A percentile compares a stretch with the other conserved stretches of the same genome.
phyloP scores from a whole-genome alignment of 2,329 filamentous ascomycete genomes.

The Penicillium frequentans region DNA sequence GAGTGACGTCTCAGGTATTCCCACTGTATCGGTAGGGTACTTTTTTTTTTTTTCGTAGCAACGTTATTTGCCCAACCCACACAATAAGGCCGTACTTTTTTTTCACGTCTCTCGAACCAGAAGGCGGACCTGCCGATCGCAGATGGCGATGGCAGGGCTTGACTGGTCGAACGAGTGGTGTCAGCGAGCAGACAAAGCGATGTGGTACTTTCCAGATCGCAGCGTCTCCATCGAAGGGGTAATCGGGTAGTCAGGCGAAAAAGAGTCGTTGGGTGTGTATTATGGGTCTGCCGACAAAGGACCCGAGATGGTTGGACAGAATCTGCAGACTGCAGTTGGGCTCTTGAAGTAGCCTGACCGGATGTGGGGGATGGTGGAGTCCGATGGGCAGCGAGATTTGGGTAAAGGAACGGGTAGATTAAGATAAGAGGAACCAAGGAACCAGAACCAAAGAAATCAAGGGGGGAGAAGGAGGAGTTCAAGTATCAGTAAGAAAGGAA shows the following conservation, averaged over 20 bases:
- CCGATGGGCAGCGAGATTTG: slow-evolving; percentile 15
- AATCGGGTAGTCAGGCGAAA: slow-evolving; percentile 20
- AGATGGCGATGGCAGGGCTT: slow-evolving; percentile 25
- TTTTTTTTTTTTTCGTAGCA: background rate
- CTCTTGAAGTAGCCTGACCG: slow-evolving; percentile 21
- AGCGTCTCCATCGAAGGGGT: slow-evolving; percentile 37
- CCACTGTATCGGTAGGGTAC: background rate
- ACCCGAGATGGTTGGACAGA: slow-evolving; percentile 13
- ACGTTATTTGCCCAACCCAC: slow-evolving; percentile 1
- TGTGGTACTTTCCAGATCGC: slow-evolving; percentile 29
- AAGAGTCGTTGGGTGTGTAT: slow-evolving; percentile 13
- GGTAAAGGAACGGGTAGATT: background rate
- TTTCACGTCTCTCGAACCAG: slow-evolving; percentile 7
- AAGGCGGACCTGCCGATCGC: slow-evolving; percentile 31
- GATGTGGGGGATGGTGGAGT: slow-evolving; percentile 16
- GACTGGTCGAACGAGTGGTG: slow-evolving; percentile 22
- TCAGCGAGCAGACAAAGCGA: slow-evolving; percentile 32
- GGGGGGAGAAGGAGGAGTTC: background rate
- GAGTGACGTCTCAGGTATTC: background rate
- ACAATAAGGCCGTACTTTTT: background rate
- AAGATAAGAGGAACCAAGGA: slow-evolving; percentile 1
- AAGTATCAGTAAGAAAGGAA: background rate
- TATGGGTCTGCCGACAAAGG: slow-evolving; percentile 8
- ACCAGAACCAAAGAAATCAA: background rate
- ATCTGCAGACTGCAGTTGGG: slow-evolving; percentile 27